Evolutionary conservation across 768 basidiomycete genomes (phyloP).

Genomic region (Russula vinacea): DNA sequence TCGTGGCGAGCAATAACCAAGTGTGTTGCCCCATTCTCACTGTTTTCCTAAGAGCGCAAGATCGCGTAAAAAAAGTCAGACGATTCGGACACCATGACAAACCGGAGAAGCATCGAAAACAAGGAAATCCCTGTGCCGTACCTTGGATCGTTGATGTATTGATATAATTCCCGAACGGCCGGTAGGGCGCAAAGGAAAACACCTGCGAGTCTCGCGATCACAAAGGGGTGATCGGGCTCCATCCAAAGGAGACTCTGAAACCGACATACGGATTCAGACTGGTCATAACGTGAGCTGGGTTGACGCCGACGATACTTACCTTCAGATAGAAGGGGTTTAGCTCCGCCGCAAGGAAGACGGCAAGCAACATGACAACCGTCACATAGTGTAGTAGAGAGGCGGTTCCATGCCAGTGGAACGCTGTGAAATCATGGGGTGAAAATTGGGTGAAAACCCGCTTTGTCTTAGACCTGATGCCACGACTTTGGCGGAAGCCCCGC

Average conservation of each 20-base stretch:
- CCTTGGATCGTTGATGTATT: conserved; percentile 81
- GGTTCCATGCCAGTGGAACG: conserved; percentile 83
- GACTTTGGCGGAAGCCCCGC: conserved; percentile 78
- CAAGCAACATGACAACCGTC: conserved; percentile 69
- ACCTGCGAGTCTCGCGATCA: conserved; percentile 65
- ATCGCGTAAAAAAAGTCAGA: conserved; percentile 26
- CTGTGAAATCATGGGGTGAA: conserved; percentile 83
- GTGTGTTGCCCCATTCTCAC: conserved; percentile 87
- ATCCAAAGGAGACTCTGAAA: conserved; percentile 69
- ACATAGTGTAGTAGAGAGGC: conserved; percentile 70
- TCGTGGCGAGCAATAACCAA: conserved; percentile 84
- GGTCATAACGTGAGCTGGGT: conserved; percentile 3
- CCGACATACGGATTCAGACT: not conserved
- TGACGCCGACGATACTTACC: conserved; percentile 40
- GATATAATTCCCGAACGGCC: conserved; percentile 78
- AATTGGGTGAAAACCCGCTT: conserved; percentile 78
- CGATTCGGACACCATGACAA: conserved; percentile 15
- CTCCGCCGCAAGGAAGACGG: conserved; percentile 79
- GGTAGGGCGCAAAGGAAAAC: conserved; percentile 87
- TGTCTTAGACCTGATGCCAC: conserved; percentile 75
- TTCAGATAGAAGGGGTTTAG: conserved; percentile 88
- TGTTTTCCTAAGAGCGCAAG: conserved; percentile 52
- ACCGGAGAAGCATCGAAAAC: conserved; percentile 16
- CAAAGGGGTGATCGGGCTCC: conserved; percentile 85
- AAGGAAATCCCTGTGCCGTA: conserved; percentile 38